Evolutionary conservation across 176 grass and related monocot genomes (phyloP), one percentile per base, ranked within the genome.

Genomic region (Triticum monococcum): DNA sequence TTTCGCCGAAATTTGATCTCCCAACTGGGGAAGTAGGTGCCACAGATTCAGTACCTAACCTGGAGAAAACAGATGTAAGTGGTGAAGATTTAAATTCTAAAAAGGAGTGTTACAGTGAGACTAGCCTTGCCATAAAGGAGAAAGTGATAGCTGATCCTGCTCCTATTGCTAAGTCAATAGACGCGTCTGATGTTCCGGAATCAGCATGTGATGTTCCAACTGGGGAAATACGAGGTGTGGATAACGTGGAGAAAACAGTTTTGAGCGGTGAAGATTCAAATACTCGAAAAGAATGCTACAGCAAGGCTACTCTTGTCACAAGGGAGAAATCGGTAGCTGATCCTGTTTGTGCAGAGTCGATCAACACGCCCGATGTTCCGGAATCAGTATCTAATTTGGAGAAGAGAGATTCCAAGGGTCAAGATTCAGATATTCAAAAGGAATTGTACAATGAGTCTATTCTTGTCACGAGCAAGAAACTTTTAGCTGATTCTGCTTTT

Each of bases 111-210:
- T 71, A 46, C 31, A 72, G 12, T 14, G 69, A 84, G 79, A n/a
- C 86, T 54, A 77, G 28, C 60, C 50, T 72, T 59, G 72, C 52
- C 45, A 26, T 63, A 31, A 85, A 17, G 71, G 82, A 73, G 65
- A 35, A 78, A 23, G 25, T 81, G 56, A 35, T 88, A 25, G 68
- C 82, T 86, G 73, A 86, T 82, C 64, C 54, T 86, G 46, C 72
- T 38, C 60, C 40, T 85, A 80, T 52, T 82, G 73, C 72, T 79
- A 79, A 84, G 32, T 43, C 67, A 3, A 26, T 83, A 45, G 30
- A 83, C 23, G 80, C 63, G 69, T 77, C 91, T 64, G 80, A 81
- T 64, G 80, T 80, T 40, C 43, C 86, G 84, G 68, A 89, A 69
- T 87, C 54, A 54, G 73, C 30, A 77, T 77, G 4, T 54, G 26